A percentile compares a stretch with the other conserved stretches of the same genome.
Evolutionary conservation across 495 filamentous ascomycete genomes (phyloP).

Genomic region (Penicillium soppii): DNA sequence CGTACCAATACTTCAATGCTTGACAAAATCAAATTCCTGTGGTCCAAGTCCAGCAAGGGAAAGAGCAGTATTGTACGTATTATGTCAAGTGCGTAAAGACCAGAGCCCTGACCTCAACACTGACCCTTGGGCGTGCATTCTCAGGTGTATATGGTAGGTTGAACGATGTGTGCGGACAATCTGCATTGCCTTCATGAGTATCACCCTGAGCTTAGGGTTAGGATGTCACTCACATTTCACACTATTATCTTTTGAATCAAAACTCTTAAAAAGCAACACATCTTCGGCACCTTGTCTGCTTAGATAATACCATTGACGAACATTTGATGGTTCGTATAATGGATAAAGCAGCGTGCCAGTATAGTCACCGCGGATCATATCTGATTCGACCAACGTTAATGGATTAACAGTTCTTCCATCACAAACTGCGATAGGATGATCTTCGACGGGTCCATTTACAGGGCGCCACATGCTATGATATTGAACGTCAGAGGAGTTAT

Average conservation of each 20-base stretch:
- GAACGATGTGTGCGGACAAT: constrained; percentile 21
- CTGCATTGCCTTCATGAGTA: no score
- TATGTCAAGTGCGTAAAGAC: no score
- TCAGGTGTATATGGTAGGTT: background rate
- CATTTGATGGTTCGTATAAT: constrained; percentile 11
- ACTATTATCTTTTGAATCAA: constrained; percentile 19
- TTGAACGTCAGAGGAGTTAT: no score
- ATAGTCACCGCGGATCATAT: constrained; percentile 21
- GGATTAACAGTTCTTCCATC: constrained; percentile 24
- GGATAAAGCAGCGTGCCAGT: constrained; percentile 23
- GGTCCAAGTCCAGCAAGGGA: no score
- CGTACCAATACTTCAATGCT: no score
- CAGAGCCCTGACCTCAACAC: constrained; percentile 20
- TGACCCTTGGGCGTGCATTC: constrained; percentile 6
- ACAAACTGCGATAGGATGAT: constrained; percentile 33
- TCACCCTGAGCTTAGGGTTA: no score
- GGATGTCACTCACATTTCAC: constrained; percentile 6
- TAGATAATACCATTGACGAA: constrained; percentile 30
- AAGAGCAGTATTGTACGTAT: no score
- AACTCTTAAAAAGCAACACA: constrained; percentile 32
- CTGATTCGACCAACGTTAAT: constrained; percentile 25
- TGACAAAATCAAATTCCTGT: no score
- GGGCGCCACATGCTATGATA: no score
- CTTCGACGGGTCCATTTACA: constrained; percentile 20
- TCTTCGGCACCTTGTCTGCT: constrained; percentile 26